Conservation (phyloP, 2,329 filamentous ascomycete genomes). For the Ophiosphaerella korrae region DNA sequence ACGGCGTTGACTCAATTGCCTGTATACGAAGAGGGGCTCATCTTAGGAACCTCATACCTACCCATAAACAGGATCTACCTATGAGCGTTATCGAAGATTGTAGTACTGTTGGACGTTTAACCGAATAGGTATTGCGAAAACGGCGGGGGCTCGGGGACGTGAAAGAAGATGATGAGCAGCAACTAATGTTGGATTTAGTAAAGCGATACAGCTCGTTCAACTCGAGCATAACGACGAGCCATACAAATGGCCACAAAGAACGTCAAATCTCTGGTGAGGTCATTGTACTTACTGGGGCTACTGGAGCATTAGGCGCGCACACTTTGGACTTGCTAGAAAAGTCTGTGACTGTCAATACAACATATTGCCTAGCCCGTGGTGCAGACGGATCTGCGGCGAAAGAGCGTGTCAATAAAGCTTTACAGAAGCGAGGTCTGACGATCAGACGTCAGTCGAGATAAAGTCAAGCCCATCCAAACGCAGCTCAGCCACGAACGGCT, state of each 20-base stretch:
- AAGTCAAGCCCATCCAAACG: constrained; percentile 56
- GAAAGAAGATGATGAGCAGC: constrained; percentile 43
- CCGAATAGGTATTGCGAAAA: constrained; percentile 46
- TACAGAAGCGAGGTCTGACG: constrained; percentile 37
- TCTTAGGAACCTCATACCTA: constrained; percentile 44
- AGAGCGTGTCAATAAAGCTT: constrained; percentile 41
- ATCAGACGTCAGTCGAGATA: constrained; percentile 28
- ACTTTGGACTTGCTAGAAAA: constrained; percentile 54
- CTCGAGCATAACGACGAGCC: constrained; percentile 1
- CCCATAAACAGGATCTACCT: constrained; percentile 50
- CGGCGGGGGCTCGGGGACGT: constrained; percentile 45
- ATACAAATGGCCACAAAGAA: constrained; percentile 4
- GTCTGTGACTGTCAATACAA: constrained; percentile 45
- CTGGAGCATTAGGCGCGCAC: constrained; percentile 59
- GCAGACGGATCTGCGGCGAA: constrained; percentile 38
- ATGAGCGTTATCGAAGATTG: constrained; percentile 66
- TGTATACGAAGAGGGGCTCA: constrained; percentile 58
- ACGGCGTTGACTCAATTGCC: constrained; percentile 65
- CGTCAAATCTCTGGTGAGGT: constrained; percentile 12
- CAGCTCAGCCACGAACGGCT: constrained; percentile 55
- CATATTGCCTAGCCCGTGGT: constrained; percentile 64
- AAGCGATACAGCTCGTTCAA: constrained; percentile 54
- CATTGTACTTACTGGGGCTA: constrained; percentile 56
- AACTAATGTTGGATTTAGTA: constrained; percentile 54
- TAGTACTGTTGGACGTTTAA: constrained; percentile 56